Conservation (phyloP, 2,329 filamentous ascomycete species). For the Fusarium sororula region DNA sequence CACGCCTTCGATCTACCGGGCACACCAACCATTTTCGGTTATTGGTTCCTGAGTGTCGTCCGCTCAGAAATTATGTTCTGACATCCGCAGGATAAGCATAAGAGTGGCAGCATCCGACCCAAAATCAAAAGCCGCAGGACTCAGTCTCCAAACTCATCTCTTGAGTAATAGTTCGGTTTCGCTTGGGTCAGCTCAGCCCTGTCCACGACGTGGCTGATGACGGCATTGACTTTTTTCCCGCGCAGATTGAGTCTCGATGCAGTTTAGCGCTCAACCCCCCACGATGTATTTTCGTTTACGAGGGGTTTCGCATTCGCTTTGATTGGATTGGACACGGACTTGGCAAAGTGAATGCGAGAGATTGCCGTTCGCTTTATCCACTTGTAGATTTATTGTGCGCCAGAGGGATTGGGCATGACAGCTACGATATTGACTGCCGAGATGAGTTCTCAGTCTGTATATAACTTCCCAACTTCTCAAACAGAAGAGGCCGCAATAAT, state of each 20-base stretch:
- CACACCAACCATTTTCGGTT: conserved; percentile 9
- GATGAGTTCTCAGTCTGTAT: background rate
- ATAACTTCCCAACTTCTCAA: background rate
- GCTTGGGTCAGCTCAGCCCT: background rate
- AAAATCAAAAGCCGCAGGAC: background rate
- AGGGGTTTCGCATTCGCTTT: conserved; percentile 1
- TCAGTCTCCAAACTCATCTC: background rate
- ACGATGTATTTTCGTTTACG: background rate
- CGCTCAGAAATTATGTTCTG: background rate
- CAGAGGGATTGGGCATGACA: background rate
- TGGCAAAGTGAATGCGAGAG: no score
- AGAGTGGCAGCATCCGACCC: rapidly evolving
- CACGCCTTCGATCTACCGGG: conserved; percentile 19
- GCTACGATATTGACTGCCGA: background rate
- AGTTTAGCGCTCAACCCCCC: background rate
- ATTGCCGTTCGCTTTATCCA: background rate
- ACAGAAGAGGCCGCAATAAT: no score
- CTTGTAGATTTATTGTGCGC: background rate
- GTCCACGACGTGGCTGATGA: background rate
- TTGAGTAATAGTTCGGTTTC: background rate
- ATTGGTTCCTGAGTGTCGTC: background rate
- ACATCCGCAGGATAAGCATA: background rate
- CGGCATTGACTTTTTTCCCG: conserved; percentile 15
- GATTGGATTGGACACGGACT: background rate
- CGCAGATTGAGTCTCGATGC: conserved; percentile 25